Conservation (phyloP, 2,329 filamentous ascomycete species). For the Fusarium torreyae region DNA sequence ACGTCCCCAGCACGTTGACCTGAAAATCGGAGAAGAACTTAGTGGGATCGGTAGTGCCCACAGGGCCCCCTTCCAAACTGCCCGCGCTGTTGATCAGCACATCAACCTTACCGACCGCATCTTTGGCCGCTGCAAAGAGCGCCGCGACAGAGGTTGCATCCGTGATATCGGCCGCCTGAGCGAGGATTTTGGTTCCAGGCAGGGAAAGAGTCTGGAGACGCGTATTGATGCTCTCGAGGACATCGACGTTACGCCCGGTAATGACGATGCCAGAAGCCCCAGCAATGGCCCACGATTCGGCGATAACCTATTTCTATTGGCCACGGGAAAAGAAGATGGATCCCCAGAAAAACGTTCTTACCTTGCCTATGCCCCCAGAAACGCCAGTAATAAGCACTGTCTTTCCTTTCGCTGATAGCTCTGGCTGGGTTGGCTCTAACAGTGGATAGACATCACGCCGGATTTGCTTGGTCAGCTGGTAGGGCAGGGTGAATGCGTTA, state of each 20-base stretch:
- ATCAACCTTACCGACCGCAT: neutral
- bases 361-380: neutral
- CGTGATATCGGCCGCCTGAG: neutral
- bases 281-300: neutral
- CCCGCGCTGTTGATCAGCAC: neutral
- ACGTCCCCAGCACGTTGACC: neutral
- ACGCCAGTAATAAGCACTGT: neutral
- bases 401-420: neutral
- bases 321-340: neutral
- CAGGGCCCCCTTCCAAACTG: neutral
- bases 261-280: neutral
- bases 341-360: neutral
- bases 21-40: neutral
- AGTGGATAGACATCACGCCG: neutral
- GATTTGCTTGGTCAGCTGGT: neutral
- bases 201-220: neutral
- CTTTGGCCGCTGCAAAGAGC: neutral
- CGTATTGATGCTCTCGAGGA: neutral
- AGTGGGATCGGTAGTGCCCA: neutral
- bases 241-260: neutral
- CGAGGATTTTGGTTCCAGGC: neutral
- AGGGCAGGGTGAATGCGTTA: neutral
- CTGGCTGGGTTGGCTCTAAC: neutral
- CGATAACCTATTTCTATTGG: neutral
- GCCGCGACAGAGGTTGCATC: neutral